These are phyloP conservation scores for Kodamaea lidongshanica DNA, from an alignment of 805 yeast genomes.

Conservation along the genomic window DNA sequence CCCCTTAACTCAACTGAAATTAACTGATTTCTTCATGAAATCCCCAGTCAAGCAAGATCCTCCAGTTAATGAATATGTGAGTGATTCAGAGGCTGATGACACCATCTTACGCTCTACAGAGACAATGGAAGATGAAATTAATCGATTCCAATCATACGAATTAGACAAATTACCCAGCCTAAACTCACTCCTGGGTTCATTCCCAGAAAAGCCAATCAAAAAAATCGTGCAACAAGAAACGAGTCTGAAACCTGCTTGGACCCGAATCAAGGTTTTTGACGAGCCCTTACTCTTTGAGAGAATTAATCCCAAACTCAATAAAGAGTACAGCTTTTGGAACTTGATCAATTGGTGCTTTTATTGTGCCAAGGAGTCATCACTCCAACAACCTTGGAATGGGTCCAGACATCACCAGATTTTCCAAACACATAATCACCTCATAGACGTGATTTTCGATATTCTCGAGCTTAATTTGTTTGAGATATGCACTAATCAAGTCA, in stretches of 20 bases:
- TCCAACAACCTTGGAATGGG: slow-evolving; percentile 17
- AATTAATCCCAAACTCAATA: slow-evolving; percentile 17
- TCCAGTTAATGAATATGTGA: slow-evolving; percentile 13
- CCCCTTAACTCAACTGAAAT: slow-evolving; percentile 9
- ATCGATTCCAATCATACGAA: slow-evolving; percentile 13
- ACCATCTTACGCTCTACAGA: slow-evolving; percentile 6
- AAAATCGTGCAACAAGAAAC: not conserved
- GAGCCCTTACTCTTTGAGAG: slow-evolving; percentile 22
- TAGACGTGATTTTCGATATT: slow-evolving; percentile 18
- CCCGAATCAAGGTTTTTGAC: slow-evolving; percentile 23
- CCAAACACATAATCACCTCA: slow-evolving; percentile 15
- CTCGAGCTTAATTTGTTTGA: slow-evolving; percentile 12
- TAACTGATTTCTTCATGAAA: slow-evolving; percentile 11
- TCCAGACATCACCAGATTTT: slow-evolving; percentile 20
- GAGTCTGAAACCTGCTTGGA: slow-evolving; percentile 5
- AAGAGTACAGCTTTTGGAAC: slow-evolving; percentile 24
- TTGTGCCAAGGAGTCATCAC: slow-evolving; percentile 27
- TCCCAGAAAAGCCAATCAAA: slow-evolving; percentile 1
- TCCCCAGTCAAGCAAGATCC: slow-evolving; percentile 1
- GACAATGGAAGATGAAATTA: slow-evolving; percentile 16
- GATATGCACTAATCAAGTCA: not conserved
- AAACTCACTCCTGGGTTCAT: slow-evolving; percentile 1
- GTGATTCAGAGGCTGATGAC: slow-evolving; percentile 19
- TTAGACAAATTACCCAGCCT: slow-evolving; percentile 6
- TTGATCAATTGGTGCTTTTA: slow-evolving; percentile 31